Base-by-base conservation (phyloP, 176 grass and related monocot species). In the Zoysia japonica region DNA sequence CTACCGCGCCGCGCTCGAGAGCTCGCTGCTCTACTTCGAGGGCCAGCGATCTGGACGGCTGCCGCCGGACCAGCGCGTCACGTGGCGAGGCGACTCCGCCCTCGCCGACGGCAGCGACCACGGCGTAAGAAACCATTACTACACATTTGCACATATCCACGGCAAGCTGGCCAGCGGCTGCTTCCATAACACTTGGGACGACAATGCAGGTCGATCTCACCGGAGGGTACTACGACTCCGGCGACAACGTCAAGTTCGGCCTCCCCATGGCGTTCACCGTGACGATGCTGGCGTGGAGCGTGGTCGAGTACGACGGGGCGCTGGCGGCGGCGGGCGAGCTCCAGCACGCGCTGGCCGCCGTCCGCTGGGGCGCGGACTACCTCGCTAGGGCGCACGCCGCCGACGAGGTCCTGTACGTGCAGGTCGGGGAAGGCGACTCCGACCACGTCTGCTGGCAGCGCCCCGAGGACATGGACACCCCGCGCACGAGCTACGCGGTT, bases 381-480 rank as follows among this genome's bases (percentile, higher is more conserved):
- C 76, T 97, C 12, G 47, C 83, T 68, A 65, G 71, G 47, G 91
- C 94, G 1, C 94, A 94, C 80, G 63, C 72, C n/a, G 63, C 3
- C 7, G 40, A 61, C 17, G 84, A 91, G 2, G 62, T 64, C 15
- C 86, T 97, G 70, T 97, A 87, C 67, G 91, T 92, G 73, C 82
- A 94, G 62, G 91, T 94, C 42, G 94, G 94, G 42, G 89, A 97
- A 20, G 94, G 94, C 13, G 67, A 82, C 68, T 87, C 91, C 48
- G 94, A 97, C 90, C 94, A 97, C 64, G 20, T 45, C 0, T 97
- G 91, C 80, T 97, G 94, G 94, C 19, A 97, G 77, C 57, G 94
- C 0, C 91, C 94, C 6, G 94, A 97, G 82, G 91, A 97, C 86
- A 97, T 97, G 94, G 88, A 90, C 59, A 94, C 87, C 1, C 91